These are phyloP conservation scores for Coemansia sp. DNA, from an alignment of 192 early-diverging fungal species.

Conservation along the genomic window DNA sequence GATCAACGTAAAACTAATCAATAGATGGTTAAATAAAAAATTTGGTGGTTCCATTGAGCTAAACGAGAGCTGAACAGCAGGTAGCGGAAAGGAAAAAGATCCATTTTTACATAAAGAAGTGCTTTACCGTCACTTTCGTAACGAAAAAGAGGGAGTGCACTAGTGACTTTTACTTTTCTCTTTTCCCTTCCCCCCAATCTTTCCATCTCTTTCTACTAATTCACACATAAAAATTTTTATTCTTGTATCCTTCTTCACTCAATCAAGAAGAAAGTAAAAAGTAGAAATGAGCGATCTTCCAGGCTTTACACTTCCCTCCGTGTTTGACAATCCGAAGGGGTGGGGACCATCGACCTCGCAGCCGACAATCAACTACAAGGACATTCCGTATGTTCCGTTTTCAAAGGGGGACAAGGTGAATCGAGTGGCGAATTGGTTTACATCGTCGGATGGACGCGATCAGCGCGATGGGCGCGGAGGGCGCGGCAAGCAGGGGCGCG, in stretches of 20 bases:
- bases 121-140: too few relatives aligned
- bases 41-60: too few relatives aligned
- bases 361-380: conserved; percentile 64
- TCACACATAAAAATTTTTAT: conserved; percentile 3
- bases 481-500: conserved; percentile 51
- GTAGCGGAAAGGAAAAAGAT: too few relatives aligned
- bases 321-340: conserved; percentile 80
- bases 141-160: not conserved
- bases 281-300: conserved; percentile 47
- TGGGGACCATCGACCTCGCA: conserved; percentile 81
- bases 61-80: too few relatives aligned
- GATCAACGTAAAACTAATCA: too few relatives aligned
- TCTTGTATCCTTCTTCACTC: not conserved
- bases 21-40: too few relatives aligned
- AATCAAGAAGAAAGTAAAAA: conserved; percentile 7
- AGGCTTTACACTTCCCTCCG: conserved; percentile 73
- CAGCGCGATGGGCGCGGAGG: conserved; percentile 50
- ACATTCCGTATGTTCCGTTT: conserved; percentile 94
- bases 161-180: too few relatives aligned
- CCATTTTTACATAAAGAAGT: too few relatives aligned
- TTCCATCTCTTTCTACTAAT: not conserved
- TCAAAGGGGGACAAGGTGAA: conserved; percentile 94
- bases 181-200: not conserved
- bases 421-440: conserved; percentile 92
- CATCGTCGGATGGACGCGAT: conserved; percentile 64